Conservation (phyloP, 495 filamentous ascomycete genomes). For the Lophiostoma macrostomum region DNA sequence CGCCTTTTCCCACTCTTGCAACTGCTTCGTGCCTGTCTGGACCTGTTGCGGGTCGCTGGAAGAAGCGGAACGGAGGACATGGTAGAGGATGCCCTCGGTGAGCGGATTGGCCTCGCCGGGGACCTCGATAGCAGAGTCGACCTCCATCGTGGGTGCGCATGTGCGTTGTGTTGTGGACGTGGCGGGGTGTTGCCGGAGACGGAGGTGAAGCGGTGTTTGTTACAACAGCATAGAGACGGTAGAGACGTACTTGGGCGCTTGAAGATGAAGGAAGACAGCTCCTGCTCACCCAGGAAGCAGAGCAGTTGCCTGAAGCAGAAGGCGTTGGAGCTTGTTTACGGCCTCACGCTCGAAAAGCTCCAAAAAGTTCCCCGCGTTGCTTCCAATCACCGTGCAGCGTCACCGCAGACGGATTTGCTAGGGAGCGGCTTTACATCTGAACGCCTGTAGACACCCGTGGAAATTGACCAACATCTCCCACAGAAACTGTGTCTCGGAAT, state of each 20-base stretch:
- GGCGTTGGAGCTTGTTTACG: slow-evolving; percentile 13
- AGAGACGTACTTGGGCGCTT: too few relatives aligned
- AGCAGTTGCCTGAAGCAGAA: slow-evolving; percentile 6
- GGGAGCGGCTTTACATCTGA: too few relatives aligned
- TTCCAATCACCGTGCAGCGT: slow-evolving; percentile 2
- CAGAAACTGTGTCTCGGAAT: too few relatives aligned
- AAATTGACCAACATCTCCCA: too few relatives aligned
- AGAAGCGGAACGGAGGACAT: slow-evolving; percentile 65
- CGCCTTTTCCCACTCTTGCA: slow-evolving; percentile 80
- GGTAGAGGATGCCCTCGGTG: slow-evolving; percentile 64
- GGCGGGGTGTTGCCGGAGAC: neutral
- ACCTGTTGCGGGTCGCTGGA: slow-evolving; percentile 73
- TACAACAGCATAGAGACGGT: too few relatives aligned
- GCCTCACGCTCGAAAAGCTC: neutral
- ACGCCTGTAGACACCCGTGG: too few relatives aligned
- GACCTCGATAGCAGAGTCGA: slow-evolving; percentile 47
- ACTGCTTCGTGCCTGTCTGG: slow-evolving; percentile 75
- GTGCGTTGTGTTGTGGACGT: neutral
- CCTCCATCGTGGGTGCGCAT: slow-evolving; percentile 12
- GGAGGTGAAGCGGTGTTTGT: neutral
- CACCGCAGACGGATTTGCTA: neutral
- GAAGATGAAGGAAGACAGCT: too few relatives aligned
- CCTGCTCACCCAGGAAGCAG: slow-evolving; percentile 19
- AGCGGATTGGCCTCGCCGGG: slow-evolving; percentile 62
- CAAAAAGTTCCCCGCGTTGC: slow-evolving; percentile 12